Base-by-base conservation (phyloP, 1,284 basidiomycete genomes). In the Cryptococcus hybrid region DNA sequence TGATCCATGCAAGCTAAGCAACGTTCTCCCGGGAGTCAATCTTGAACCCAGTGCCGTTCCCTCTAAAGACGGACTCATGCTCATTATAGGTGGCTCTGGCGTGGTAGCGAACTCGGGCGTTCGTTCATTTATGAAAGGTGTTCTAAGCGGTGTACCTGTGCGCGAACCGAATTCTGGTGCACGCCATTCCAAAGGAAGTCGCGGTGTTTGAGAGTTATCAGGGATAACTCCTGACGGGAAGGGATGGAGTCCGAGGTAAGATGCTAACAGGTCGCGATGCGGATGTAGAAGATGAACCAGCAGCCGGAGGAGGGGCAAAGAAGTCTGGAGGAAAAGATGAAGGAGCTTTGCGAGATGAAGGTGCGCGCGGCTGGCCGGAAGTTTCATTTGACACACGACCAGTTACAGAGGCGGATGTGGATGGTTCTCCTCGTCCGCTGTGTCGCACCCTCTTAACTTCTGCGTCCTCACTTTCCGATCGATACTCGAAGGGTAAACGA, bases 151-250 rank as follows among this genome's bases (percentile, higher is more conserved):
- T 9, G 40, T 9, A 42, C 8, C 45, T 38, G 36, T 24, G n/a
- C 39, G 38, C n/a, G 40, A 42, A 7, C 34, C 13, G 15, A 12
- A 13, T 24, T 35, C 46, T 6, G 46, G 36, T 50, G 40, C 47
- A 38, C 52, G 54, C 51, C 51, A 60, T 13, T 57, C 55, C 7
- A 56, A 35, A 3, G 54, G 60, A 30, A 65, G 48, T n/a, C 59
- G 55, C 5, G 70, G 70, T 5, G 70, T 71, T 9, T 61, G 59
- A 13, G 67, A 70, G 11, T 67, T 65, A 51, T 73, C 70, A 0
- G 61, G 55, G 1, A 56, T 49, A 8, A 55, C 43, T 13, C 69
- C 46, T 70, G 70, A 46, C 69, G 65, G 5, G 63, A 63, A 5
- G 70, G 2, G 64, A 63, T 6, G 70, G 70, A 7, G 70, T 73